phyloP scores from a whole-genome alignment of 495 filamentous ascomycete species.

The Penicillium canescens region DNA sequence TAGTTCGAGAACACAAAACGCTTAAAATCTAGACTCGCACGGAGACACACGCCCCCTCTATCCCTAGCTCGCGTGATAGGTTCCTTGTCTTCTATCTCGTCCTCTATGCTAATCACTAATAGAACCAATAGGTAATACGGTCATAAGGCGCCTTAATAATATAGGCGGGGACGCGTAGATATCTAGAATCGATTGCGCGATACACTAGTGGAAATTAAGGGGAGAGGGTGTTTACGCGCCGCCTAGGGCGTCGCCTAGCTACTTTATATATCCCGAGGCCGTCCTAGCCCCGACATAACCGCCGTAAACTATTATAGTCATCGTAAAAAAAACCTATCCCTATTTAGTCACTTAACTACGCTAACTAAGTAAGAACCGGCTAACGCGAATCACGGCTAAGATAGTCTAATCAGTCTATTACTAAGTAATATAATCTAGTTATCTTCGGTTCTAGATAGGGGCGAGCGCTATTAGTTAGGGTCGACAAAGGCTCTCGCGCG shows the following conservation, averaged over 20 bases:
- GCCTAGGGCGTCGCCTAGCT: not conserved
- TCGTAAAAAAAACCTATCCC: not conserved
- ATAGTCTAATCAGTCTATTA: not conserved
- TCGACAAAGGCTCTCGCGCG: no score
- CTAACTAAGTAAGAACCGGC: not conserved
- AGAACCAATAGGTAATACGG: not conserved
- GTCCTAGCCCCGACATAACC: not conserved
- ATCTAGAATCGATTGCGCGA: not conserved
- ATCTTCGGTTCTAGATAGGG: no score
- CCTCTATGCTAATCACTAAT: conserved; percentile 2
- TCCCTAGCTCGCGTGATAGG: not conserved
- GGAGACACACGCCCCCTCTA: not conserved
- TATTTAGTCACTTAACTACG: no score
- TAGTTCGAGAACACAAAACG: not conserved
- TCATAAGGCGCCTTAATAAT: no score
- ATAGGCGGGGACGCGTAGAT: not conserved
- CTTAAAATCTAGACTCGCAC: not conserved
- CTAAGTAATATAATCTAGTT: not conserved
- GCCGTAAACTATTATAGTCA: not conserved
- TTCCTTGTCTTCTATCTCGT: not conserved
- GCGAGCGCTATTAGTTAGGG: no score
- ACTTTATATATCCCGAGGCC: not conserved
- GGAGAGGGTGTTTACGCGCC: not conserved
- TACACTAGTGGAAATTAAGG: not conserved
- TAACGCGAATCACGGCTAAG: not conserved